phyloP scores from a whole-genome alignment of 2,329 filamentous ascomycete genomes.

The Lachnellula arida region DNA sequence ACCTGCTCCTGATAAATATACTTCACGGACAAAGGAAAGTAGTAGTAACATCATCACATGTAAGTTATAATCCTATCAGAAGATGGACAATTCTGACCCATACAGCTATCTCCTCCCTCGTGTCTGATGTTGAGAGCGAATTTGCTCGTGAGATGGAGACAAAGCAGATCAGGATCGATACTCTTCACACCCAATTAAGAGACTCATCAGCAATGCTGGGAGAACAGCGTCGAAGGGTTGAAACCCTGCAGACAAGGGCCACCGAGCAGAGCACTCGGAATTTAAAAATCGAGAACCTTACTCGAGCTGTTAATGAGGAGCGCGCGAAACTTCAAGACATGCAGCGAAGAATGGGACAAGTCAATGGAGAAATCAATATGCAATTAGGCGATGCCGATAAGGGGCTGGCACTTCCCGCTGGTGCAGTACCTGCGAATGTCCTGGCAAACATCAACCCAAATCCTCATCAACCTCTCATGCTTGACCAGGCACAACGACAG shows the following conservation, averaged over 20 bases:
- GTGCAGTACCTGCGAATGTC: slow-evolving; percentile 22
- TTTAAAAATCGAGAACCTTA: slow-evolving; percentile 74
- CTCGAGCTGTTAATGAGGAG: slow-evolving; percentile 67
- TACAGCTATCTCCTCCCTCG: slow-evolving; percentile 73
- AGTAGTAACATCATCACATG: slow-evolving; percentile 75
- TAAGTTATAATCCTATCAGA: slow-evolving; percentile 43
- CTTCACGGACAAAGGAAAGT: slow-evolving; percentile 55
- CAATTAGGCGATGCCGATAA: slow-evolving; percentile 34
- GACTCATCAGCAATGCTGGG: slow-evolving; percentile 74
- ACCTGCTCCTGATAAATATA: slow-evolving; percentile 42
- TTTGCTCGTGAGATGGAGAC: slow-evolving; percentile 77
- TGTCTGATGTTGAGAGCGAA: slow-evolving; percentile 72
- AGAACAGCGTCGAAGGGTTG: slow-evolving; percentile 69
- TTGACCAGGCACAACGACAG: slow-evolving; percentile 38
- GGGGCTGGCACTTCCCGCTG: slow-evolving; percentile 20
- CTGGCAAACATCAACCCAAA: slow-evolving; percentile 24
- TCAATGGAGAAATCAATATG: slow-evolving; percentile 51
- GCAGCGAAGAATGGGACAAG: slow-evolving; percentile 43
- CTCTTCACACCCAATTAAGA: slow-evolving; percentile 74
- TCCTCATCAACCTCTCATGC: slow-evolving; percentile 38
- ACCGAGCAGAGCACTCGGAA: slow-evolving; percentile 58
- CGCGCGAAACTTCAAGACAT: slow-evolving; percentile 48
- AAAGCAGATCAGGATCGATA: slow-evolving; percentile 80
- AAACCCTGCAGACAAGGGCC: slow-evolving; percentile 62
- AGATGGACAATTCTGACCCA: slow-evolving; percentile 33